Evolutionary conservation across 2,329 filamentous ascomycete species (phyloP).

Genomic region (Apiospora arundinis): DNA sequence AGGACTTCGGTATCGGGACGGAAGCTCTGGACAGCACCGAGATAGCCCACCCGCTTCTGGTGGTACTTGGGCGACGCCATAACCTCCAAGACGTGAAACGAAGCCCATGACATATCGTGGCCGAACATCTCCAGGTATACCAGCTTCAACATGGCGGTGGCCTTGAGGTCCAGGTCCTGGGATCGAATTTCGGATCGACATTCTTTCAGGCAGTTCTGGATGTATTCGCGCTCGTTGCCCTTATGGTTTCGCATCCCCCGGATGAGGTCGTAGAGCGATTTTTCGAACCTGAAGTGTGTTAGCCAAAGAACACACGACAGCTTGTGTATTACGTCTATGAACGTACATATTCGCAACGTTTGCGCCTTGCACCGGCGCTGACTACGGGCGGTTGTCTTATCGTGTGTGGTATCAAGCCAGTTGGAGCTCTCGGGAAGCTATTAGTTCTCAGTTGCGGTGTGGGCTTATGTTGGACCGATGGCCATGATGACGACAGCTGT

Average conservation of each 20-base stretch:
- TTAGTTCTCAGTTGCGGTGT: constrained; percentile 16
- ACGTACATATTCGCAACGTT: constrained; percentile 15
- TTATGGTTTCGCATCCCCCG: constrained; percentile 94
- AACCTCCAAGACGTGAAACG: constrained; percentile 97
- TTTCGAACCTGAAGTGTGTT: constrained; percentile 81
- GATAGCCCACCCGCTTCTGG: constrained; percentile 93
- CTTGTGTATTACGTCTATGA: constrained; percentile 69
- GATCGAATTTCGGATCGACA: constrained; percentile 91
- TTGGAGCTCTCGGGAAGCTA: constrained; percentile 9
- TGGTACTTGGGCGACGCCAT: constrained; percentile 96
- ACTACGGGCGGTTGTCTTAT: neutral
- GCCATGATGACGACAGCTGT: constrained; percentile 17
- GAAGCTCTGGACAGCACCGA: constrained; percentile 96
- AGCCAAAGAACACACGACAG: neutral
- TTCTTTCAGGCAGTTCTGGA: constrained; percentile 92
- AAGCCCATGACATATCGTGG: constrained; percentile 99
- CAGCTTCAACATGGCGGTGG: constrained; percentile 92
- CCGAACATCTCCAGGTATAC: constrained; percentile 99
- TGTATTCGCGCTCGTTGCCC: constrained; percentile 93
- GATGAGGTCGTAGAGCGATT: constrained; percentile 98
- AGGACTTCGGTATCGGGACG: constrained; percentile 93
- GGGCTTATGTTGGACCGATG: constrained; percentile 5
- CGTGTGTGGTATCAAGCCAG: neutral
- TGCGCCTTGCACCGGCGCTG: constrained; percentile 21
- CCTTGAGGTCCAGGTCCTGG: constrained; percentile 97